phyloP scores from a whole-genome alignment of 805 yeast genomes.

The Suhomyces pyralidae region DNA sequence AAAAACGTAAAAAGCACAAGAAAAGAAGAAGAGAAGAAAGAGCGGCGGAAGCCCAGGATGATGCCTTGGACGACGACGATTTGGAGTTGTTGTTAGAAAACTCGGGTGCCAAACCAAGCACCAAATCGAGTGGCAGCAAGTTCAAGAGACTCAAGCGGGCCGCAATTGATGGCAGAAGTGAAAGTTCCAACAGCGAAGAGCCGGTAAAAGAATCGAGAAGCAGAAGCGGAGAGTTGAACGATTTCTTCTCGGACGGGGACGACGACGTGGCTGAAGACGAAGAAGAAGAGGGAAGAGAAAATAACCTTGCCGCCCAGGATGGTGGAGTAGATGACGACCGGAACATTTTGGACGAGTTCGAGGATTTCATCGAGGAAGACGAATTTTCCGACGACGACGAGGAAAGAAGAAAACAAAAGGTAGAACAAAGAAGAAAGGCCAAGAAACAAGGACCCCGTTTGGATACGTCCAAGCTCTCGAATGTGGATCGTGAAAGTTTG shows the following conservation, averaged over 20 bases:
- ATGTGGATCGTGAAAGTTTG: conserved; percentile 82
- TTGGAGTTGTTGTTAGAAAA: conserved; percentile 88
- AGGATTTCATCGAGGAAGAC: conserved; percentile 96
- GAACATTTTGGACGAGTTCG: conserved; percentile 73
- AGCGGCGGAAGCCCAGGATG: conserved; percentile 34
- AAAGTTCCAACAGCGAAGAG: conserved; percentile 28
- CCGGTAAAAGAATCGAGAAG: conserved; percentile 25
- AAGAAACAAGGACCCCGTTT: conserved; percentile 41
- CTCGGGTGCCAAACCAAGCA: conserved; percentile 63
- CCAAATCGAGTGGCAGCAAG: conserved; percentile 36
- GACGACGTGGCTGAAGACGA: conserved; percentile 28
- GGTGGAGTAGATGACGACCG: conserved; percentile 27
- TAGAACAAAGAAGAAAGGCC: conserved; percentile 31
- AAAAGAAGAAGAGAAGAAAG: conserved; percentile 27
- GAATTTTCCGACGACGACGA: conserved; percentile 85
- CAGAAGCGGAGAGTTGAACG: conserved; percentile 49
- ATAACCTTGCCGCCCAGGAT: conserved; percentile 22
- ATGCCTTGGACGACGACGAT: conserved; percentile 89
- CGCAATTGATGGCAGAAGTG: conserved; percentile 24
- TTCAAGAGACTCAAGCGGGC: conserved; percentile 86
- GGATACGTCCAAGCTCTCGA: conserved; percentile 57
- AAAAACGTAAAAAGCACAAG: conserved; percentile 41
- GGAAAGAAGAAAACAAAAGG: conserved; percentile 33
- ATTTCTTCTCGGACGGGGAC: conserved; percentile 61
- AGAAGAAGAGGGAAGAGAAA: conserved; percentile 24